Conservation (phyloP, 208 protist genomes). For the Crithidia bombi region DNA sequence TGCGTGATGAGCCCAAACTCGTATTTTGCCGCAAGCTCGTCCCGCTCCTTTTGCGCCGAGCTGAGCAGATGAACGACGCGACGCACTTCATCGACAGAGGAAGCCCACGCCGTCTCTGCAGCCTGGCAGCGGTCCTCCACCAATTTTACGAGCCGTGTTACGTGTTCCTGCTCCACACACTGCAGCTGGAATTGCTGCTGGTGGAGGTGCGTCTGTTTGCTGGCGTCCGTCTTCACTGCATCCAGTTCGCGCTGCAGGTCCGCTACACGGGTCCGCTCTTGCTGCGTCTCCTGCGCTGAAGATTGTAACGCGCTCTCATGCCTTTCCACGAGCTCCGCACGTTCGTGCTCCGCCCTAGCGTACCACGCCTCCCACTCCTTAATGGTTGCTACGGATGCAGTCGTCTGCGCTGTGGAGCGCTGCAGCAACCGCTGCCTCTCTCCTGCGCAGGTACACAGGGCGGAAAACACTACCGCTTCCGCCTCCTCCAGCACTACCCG, state of each 20-base stretch:
- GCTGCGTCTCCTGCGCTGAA: not conserved
- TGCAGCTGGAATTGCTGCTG: not conserved
- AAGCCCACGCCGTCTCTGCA: conserved; percentile 26
- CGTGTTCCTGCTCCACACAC: not conserved
- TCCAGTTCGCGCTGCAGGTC: conserved; percentile 2
- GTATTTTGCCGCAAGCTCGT: not conserved
- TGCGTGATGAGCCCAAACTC: conserved; percentile 10
- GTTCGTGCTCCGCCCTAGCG: conserved; percentile 2
- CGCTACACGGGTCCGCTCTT: not conserved
- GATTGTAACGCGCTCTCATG: conserved; percentile 3
- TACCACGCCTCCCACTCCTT: conserved; percentile 19
- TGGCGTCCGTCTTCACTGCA: not conserved
- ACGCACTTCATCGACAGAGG: conserved; percentile 19
- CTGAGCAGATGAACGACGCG: not conserved
- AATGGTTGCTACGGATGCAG: not conserved
- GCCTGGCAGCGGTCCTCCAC: conserved; percentile 30
- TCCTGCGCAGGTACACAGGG: not conserved
- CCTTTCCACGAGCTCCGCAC: conserved; percentile 6
- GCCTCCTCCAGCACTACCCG: conserved; percentile 33
- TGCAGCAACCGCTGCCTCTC: not conserved
- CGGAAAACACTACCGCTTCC: not conserved
- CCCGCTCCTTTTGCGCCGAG: not conserved
- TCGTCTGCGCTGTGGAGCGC: not conserved
- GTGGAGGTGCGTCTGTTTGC: not conserved
- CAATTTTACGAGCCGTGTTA: conserved; percentile 16